Conservation (phyloP, 495 filamentous ascomycete genomes). For the Talaromyces borbonicus region DNA sequence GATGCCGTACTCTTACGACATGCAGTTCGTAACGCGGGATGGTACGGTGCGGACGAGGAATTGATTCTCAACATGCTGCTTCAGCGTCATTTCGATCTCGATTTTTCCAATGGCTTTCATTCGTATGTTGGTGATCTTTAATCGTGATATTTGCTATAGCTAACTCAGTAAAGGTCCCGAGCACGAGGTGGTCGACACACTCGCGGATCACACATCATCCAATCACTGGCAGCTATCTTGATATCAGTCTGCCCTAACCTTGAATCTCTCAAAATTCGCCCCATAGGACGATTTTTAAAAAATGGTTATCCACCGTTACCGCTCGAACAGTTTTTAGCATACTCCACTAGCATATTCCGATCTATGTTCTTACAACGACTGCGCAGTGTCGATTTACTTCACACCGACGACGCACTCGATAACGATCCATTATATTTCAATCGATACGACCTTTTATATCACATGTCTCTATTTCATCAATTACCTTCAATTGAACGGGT, state of each 20-base stretch:
- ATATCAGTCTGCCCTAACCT: slow-evolving; percentile 19
- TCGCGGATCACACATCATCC: slow-evolving; percentile 11
- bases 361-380: neutral
- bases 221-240: slow-evolving; percentile 17
- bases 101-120: slow-evolving; percentile 8
- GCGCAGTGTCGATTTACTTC: slow-evolving; percentile 5
- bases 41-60: slow-evolving; percentile 9
- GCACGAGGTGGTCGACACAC: neutral
- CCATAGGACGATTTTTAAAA: slow-evolving; percentile 6
- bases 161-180: neutral
- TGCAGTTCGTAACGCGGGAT: slow-evolving; percentile 13
- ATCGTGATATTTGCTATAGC: neutral
- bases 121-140: slow-evolving; percentile 1
- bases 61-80: slow-evolving; percentile 16
- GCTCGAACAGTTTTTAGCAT: slow-evolving; percentile 3
- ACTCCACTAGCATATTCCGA: neutral
- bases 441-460: slow-evolving; percentile 8
- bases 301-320: slow-evolving; percentile 3
- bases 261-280: slow-evolving; percentile 12
- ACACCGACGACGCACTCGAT: slow-evolving; percentile 4
- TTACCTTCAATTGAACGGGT: slow-evolving; percentile 20
- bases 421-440: slow-evolving; percentile 6
- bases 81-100: slow-evolving; percentile 9
- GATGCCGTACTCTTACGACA: slow-evolving; percentile 11
- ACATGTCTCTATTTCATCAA: slow-evolving; percentile 8